Percentiles rank a stretch among this genome's conserved stretches.
Conservation (phyloP, 2,329 filamentous ascomycete genomes). For the Colletotrichum zoysiae region DNA sequence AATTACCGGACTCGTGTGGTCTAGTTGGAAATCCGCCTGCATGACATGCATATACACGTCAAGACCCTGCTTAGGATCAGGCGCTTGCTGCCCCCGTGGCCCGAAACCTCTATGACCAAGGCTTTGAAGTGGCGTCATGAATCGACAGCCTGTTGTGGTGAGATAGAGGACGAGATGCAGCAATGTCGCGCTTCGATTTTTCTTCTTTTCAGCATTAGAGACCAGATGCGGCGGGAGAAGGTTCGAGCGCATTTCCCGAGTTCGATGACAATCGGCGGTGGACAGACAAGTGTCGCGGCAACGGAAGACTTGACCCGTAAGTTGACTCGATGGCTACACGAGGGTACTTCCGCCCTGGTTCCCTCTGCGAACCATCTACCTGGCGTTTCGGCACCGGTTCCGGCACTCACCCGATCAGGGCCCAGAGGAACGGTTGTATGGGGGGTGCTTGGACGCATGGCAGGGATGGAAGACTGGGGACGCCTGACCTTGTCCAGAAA, state of each 20-base stretch:
- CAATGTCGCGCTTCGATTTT: conserved; percentile 8
- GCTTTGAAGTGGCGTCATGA: conserved; percentile 17
- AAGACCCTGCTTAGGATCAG: conserved; percentile 31
- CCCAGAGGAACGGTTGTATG: conserved; percentile 41
- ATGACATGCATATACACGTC: conserved; percentile 41
- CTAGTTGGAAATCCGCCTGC: conserved; percentile 29
- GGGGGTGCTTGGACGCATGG: conserved; percentile 37
- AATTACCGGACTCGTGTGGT: conserved; percentile 13
- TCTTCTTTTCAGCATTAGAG: neutral
- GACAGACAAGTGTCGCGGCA: conserved; percentile 1
- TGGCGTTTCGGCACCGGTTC: conserved; percentile 41
- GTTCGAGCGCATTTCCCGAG: neutral
- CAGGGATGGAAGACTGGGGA: conserved; percentile 34
- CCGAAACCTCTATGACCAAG: neutral
- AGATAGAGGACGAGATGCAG: conserved; percentile 2
- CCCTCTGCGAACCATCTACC: conserved; percentile 36
- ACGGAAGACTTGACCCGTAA: neutral
- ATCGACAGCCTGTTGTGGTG: conserved; percentile 1
- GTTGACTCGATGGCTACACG: conserved; percentile 6
- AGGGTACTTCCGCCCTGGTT: conserved; percentile 26
- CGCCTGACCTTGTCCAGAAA: conserved; percentile 37
- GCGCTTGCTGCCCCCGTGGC: conserved; percentile 6
- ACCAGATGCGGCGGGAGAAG: conserved; percentile 2
- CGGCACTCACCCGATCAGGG: conserved; percentile 42
- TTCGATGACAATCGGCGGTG: conserved; percentile 14